phyloP scores from a whole-genome alignment of 148 eudicot species.

The Silene uniflora region DNA sequence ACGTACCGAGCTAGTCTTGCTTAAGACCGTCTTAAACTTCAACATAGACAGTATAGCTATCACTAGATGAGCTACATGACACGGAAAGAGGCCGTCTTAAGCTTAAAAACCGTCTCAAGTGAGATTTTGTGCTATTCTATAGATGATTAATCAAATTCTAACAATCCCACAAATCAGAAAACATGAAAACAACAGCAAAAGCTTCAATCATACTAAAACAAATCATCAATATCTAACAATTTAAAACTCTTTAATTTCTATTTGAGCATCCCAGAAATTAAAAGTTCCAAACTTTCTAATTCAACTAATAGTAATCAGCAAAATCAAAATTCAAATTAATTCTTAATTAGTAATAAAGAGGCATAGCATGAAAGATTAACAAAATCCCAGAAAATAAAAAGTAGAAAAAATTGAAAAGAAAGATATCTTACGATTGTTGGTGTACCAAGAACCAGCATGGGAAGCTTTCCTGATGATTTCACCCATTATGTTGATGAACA shows the following conservation, averaged over 20 bases:
- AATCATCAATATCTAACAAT: too few species aligned
- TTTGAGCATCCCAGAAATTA: neutral
- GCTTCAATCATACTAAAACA: neutral
- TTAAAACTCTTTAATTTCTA: neutral
- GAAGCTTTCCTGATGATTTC: conserved; percentile 65
- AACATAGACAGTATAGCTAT: too few species aligned
- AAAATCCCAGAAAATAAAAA: neutral
- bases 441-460: conserved; percentile 99
- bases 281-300: conserved; percentile 10
- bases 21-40: too few species aligned
- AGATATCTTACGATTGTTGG: conserved; percentile 65
- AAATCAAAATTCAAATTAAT: neutral
- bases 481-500: conserved; percentile 37
- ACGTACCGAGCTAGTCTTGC: neutral
- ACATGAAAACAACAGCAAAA: neutral
- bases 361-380: neutral
- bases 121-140: too few species aligned
- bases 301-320: neutral
- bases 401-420: neutral
- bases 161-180: neutral
- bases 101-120: too few species aligned
- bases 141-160: too few species aligned
- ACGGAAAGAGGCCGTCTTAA: too few species aligned
- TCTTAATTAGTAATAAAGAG: neutral
- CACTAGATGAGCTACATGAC: too few species aligned